Base-by-base conservation (phyloP, 106 monocot species). In the Cymbidium sinense region DNA sequence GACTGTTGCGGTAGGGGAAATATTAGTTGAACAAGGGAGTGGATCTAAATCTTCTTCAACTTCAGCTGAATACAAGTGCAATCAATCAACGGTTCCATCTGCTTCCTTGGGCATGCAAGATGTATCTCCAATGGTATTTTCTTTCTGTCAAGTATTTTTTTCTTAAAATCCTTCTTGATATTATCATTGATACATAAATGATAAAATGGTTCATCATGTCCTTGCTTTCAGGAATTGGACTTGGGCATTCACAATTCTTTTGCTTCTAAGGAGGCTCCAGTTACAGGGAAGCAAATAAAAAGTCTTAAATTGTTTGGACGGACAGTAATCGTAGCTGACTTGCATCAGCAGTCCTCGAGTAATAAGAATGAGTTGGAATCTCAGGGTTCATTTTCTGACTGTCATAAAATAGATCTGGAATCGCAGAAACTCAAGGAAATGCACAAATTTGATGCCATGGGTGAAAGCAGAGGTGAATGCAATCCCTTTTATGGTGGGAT, bases 281-380 rank as follows among this genome's bases (percentile, higher is more conserved):
- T 78, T 11, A 76, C 19, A 27, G 80, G 82, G 65, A 72, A 83
- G 12, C 80, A 80, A 75, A 71, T 76, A 44, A 84, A 84, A 19
- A 80, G 82, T 47, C 77, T 96, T 54, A 96, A 88, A 80, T 84
- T 96, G 1, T 96, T 96, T 33, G 96, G 96, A 11, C 84, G 78
- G 82, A 91, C 86, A 9, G 88, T 96, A n/a, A 5, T 82, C 23
- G 75, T 89, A 2, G 62, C 79, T 23, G 82, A 81, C 43, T 51
- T 77, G 30, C 75, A 51, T 5, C 72, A 78, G 36, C 23, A 21
- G 39, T 15, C 47, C 13, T 47, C 0, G 47, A 47, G 47, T 15
- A 5, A 72, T n/a, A 71, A 36, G 33, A 71, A 71, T 35, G 1
- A 35, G 20, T 71, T 20, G 35, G 71, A 71, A 71, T n/a, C 37